These are phyloP conservation scores for Metschnikowia cubensis DNA, from an alignment of 805 yeast species.

Conservation along the genomic window DNA sequence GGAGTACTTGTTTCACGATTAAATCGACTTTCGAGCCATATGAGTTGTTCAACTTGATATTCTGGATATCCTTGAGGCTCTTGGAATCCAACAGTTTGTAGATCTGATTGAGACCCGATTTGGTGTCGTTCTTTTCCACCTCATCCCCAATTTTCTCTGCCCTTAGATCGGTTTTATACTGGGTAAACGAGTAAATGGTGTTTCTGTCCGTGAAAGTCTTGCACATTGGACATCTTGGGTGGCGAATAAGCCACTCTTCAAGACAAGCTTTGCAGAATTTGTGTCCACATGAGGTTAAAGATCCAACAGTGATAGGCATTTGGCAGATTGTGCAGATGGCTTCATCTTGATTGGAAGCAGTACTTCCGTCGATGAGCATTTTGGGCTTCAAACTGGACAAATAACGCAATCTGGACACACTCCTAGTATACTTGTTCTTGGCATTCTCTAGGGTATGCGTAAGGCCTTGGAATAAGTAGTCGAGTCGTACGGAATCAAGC, in stretches of 20 bases:
- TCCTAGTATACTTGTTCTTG: constrained; percentile 22
- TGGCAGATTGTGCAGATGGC: constrained; percentile 76
- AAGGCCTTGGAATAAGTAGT: constrained; percentile 6
- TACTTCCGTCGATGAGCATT: constrained; percentile 4
- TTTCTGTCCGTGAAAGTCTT: constrained; percentile 45
- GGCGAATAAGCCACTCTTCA: constrained; percentile 61
- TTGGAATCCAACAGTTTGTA: constrained; percentile 44
- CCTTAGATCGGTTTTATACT: constrained; percentile 47
- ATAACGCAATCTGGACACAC: constrained; percentile 34
- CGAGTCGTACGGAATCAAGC: constrained; percentile 6
- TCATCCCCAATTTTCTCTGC: constrained; percentile 34
- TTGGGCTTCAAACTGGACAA: constrained; percentile 23
- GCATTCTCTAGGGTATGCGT: constrained; percentile 7
- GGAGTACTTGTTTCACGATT: constrained; percentile 67
- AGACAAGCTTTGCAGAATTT: constrained; percentile 82
- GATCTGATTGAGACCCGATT: constrained; percentile 19
- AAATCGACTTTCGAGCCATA: constrained; percentile 88
- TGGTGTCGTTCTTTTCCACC: not conserved
- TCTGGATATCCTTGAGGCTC: constrained; percentile 42
- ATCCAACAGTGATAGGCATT: constrained; percentile 63
- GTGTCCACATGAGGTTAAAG: constrained; percentile 89
- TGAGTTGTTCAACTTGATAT: constrained; percentile 28
- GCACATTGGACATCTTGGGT: constrained; percentile 76
- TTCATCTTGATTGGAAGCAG: constrained; percentile 26
- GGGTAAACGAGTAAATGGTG: constrained; percentile 69